phyloP scores from a whole-genome alignment of 164 flowering plant genomes.

The Piper longum region DNA sequence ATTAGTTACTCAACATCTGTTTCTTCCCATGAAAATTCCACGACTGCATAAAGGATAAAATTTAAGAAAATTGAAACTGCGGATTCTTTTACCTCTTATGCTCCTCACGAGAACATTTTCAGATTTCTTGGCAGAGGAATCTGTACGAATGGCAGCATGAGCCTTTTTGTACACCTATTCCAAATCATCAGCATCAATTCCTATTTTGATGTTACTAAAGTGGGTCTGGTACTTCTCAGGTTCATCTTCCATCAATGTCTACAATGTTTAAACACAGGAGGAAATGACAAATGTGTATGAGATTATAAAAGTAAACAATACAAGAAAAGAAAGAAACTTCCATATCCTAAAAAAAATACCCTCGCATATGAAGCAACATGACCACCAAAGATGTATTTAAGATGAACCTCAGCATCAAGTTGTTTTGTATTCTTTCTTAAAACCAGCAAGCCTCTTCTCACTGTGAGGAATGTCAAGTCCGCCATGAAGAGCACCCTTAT shows the following conservation, averaged over 20 bases:
- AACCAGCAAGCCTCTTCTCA: constrained; percentile 80
- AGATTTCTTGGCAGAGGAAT: constrained; percentile 33
- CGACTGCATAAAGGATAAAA: neutral
- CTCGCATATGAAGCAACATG: constrained; percentile 73
- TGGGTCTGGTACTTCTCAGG: constrained; percentile 80
- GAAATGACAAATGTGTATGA: too few species aligned
- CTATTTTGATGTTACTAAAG: constrained; percentile 51
- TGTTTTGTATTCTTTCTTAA: constrained; percentile 39
- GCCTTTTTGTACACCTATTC: constrained; percentile 53
- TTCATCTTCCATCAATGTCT: constrained; percentile 65
- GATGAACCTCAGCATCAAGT: constrained; percentile 72
- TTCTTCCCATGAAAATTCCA: neutral
- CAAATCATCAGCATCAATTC: constrained; percentile 42
- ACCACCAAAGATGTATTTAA: constrained; percentile 70
- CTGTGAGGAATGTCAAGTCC: constrained; percentile 85
- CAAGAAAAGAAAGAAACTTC: too few species aligned
- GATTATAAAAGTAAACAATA: too few species aligned
- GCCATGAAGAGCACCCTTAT: constrained; percentile 81
- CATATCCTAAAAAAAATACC: constrained; percentile 11
- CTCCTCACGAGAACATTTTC: constrained; percentile 66
- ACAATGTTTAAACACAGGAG: too few species aligned
- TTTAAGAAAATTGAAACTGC: neutral
- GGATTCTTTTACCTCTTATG: constrained; percentile 51
- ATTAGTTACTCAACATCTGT: too few species aligned
- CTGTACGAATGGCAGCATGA: constrained; percentile 50